Evolutionary conservation across 2,329 filamentous ascomycete genomes (phyloP), one percentile per base, ranked within the genome.

Genomic region (Colletotrichum sojae): DNA sequence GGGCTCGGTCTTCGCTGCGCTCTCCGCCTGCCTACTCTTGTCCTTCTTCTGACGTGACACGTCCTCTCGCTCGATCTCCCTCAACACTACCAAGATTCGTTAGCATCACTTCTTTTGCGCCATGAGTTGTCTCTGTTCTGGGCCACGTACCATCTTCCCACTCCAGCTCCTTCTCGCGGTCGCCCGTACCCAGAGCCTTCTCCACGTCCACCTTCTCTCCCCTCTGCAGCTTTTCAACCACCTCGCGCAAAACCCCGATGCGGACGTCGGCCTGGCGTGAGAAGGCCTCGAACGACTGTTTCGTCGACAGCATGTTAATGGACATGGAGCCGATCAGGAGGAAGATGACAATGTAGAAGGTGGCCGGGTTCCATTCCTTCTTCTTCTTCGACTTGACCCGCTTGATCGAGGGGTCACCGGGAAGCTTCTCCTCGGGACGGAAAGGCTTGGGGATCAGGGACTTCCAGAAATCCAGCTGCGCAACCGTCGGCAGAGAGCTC

Each of bases 321-420:
- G 95, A 93, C 86, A 98, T 97, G 71, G 94, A 97, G 4, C 97
- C 97, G 72, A 98, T 95, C 71, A 98, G 86, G 48, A 94, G 84
- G 76, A 94, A 94, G 71, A 95, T 93, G 74, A 91, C 84, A 73
- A 95, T 93, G 79, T 91, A 96, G 76, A 94, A 95, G 0, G 91
- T 94, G 20, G 92, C 92, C 3, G 93, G 92, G 74, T 95, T 95
- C 90, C 91, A 93, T 73, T 90, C 88, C 76, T 88, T 91, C 16
- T 86, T 82, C 72, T 85, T 88, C 25, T 78, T 75, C 40, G 82
- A 79, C 75, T 82, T 81, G 49, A 71, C 75, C 16, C 73, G 76
- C 70, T 75, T 75, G 65, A 72, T 72, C 58, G 68, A 63, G 62
- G 75, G 78, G 60, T 80, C 74, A 52, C 75, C 77, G 59, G 73